A percentile compares a stretch with the other conserved stretches of the same genome.
Conservation (phyloP, 1,284 basidiomycete species). For the Rhodotorula sp. region DNA sequence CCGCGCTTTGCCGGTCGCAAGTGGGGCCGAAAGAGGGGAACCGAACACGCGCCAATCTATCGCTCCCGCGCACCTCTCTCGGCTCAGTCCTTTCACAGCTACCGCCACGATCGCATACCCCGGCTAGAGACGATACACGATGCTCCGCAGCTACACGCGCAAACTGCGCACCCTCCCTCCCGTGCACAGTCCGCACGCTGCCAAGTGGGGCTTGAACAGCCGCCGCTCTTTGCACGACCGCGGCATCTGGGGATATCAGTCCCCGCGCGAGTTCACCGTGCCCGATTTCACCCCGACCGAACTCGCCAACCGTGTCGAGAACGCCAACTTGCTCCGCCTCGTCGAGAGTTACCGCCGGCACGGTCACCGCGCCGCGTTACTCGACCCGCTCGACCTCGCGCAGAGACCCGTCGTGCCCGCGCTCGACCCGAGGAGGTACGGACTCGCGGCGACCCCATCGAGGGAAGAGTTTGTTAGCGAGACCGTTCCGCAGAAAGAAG, state of each 20-base stretch:
- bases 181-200: not conserved
- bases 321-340: slow-evolving; percentile 77
- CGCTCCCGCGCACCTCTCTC: not conserved
- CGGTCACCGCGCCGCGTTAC: slow-evolving; percentile 73
- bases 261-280: slow-evolving; percentile 8
- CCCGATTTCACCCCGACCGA: slow-evolving; percentile 59
- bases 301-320: slow-evolving; percentile 67
- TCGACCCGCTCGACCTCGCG: slow-evolving; percentile 81
- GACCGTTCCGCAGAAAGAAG: not conserved
- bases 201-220: not conserved
- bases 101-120: not conserved
- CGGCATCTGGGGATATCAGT: slow-evolving; percentile 23
- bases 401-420: slow-evolving; percentile 79
- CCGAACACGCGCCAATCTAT: not conserved
- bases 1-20: too few species aligned
- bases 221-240: slow-evolving; percentile 12
- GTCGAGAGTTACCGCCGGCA: slow-evolving; percentile 78
- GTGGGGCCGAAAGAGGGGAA: too few species aligned
- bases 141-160: not conserved
- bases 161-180: not conserved
- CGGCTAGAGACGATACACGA: not conserved
- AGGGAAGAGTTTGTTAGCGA: slow-evolving; percentile 63
- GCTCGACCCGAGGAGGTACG: slow-evolving; percentile 73
- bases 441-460: slow-evolving; percentile 63
- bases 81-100: not conserved